Evolutionary conservation across 345 rosid genomes (phyloP).

Genomic region (thale cress (Arabidopsis thaliana)): DNA sequence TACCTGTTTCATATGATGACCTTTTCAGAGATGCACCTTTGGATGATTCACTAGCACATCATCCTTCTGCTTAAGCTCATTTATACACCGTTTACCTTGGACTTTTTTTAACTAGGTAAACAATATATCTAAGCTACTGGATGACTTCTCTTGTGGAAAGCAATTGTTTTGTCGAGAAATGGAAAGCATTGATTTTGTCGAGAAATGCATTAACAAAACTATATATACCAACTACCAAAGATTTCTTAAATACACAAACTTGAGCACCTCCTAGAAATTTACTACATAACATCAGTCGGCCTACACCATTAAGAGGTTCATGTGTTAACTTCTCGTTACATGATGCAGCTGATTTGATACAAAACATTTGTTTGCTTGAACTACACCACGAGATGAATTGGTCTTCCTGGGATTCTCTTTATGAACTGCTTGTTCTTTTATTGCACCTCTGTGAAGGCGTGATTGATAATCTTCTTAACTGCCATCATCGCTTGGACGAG

Average conservation of each 20-base stretch:
- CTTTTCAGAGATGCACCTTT: conserved; percentile 49
- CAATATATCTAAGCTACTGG: conserved; percentile 27
- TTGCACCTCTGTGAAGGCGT: background rate
- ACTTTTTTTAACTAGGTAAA: conserved; percentile 29
- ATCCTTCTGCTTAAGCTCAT: conserved; percentile 35
- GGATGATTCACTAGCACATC: conserved; percentile 40
- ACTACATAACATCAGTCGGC: conserved; percentile 23
- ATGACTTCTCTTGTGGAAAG: conserved; percentile 33
- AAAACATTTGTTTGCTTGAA: conserved; percentile 19
- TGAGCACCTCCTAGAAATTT: background rate
- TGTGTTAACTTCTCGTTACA: conserved; percentile 15
- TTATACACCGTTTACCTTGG: conserved; percentile 33
- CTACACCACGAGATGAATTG: conserved; percentile 8
- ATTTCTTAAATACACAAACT: background rate
- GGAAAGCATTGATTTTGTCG: conserved; percentile 35
- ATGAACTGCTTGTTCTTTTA: background rate
- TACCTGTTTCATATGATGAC: conserved; percentile 87
- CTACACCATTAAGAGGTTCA: background rate
- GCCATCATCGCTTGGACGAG: conserved; percentile 15
- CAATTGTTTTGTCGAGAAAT: background rate
- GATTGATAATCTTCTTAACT: conserved; percentile 2
- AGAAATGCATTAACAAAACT: conserved; percentile 16
- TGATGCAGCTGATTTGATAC: conserved; percentile 11
- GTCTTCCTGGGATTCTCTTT: conserved; percentile 2
- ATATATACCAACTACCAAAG: conserved; percentile 23